These are phyloP conservation scores for Melaleuca quinquenervia DNA, from an alignment of 345 rosid species.

Conservation along the genomic window DNA sequence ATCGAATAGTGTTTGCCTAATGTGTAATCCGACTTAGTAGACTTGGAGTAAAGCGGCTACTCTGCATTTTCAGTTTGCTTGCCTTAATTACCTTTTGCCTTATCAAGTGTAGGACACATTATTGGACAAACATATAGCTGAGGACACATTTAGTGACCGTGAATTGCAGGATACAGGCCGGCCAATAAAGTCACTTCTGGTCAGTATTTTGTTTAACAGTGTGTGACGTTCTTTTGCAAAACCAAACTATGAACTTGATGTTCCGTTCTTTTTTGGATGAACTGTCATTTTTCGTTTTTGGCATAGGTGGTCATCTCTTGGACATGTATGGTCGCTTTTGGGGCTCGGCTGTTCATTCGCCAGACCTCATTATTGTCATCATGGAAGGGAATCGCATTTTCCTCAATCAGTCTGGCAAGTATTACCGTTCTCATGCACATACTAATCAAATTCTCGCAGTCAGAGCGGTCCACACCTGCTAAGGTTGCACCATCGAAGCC, in stretches of 20 bases:
- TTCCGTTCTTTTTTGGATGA: background rate
- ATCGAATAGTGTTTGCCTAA: background rate
- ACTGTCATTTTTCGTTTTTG: background rate
- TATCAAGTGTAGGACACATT: conserved; percentile 45
- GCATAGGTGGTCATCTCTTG: conserved; percentile 60
- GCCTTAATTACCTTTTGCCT: background rate
- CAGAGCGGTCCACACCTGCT: conserved; percentile 82
- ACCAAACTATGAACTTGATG: background rate
- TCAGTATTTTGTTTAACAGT: conserved; percentile 14
- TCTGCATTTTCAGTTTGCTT: background rate
- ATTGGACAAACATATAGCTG: conserved; percentile 63
- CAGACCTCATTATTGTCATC: conserved; percentile 65
- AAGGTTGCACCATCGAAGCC: conserved; percentile 55
- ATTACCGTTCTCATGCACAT: conserved; percentile 73
- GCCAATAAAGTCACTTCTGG: conserved; percentile 61
- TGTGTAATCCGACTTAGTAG: background rate
- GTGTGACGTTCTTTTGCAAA: background rate
- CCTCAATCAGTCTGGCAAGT: conserved; percentile 38
- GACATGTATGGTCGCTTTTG: conserved; percentile 38
- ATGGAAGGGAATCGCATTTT: conserved; percentile 65
- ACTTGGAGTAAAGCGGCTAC: background rate
- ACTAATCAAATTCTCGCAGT: conserved; percentile 66
- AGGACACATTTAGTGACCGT: conserved; percentile 52
- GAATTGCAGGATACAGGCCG: conserved; percentile 60
- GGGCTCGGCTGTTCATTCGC: conserved; percentile 45